Evolutionary conservation across 2,329 filamentous ascomycete genomes (phyloP), one percentile per base, ranked within the genome.

Genomic region (Penicillium sp.): DNA sequence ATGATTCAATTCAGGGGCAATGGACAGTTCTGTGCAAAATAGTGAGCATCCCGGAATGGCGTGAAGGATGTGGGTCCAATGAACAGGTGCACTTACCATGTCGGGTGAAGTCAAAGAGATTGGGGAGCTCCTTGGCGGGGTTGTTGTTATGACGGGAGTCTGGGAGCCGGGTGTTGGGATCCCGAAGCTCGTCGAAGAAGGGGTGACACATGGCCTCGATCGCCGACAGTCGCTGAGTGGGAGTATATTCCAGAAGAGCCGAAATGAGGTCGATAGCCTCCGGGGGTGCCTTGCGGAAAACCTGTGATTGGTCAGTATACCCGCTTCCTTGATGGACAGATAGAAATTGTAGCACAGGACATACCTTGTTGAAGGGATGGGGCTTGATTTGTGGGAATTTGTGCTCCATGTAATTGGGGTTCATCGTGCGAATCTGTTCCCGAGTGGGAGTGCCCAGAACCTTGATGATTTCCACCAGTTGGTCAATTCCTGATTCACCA

Each of bases 351-450:
- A 17, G 20, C 12, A 11, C 5, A 22, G 9, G 5, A 30, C 30
- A 41, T 64, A 80, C 78, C 78, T 96, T 96, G 72, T 85, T 93
- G 75, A 98, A 98, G 17, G 92, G 92, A 61, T 98, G 92, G 41
- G 92, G 92, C 74, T 98, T 98, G 73, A 98, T 98, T 68, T 98
- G 92, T 32, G 92, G 92, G 69, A 98, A 98, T 73, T 96, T 96
- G 73, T 98, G 92, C 72, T 98, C 92, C 92, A 98, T 98, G 70
- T 98, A 98, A 69, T 98, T 98, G 42, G 92, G 92, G 69, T 98
- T 98, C 92, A 98, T 98, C 51, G 92, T 98, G 54, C 92, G 85
- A 60, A 98, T 98, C 68, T 98, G 92, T 66, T 98, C 92, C 50
- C 92, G 79, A 23, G 92, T 96, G 12, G 92, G 92, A 12, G 92